Evolutionary conservation across 1,139 yeast species (phyloP).

Genomic region (Hansenula lynferdii): DNA sequence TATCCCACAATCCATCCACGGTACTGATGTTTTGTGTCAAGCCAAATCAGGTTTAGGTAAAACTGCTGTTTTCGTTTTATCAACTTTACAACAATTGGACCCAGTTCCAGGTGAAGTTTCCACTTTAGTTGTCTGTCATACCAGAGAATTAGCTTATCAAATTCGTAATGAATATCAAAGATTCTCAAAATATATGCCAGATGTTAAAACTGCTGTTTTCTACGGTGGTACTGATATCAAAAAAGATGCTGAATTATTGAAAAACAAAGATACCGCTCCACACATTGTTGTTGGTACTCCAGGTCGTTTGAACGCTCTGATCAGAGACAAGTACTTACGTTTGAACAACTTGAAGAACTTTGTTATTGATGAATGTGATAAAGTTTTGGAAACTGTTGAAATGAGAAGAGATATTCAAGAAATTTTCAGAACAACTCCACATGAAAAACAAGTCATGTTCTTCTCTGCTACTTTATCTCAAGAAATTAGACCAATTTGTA

Average conservation of each 20-base stretch:
- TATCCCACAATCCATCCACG: conserved; percentile 96
- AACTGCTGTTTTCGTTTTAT: conserved; percentile 95
- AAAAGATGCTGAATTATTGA: conserved; percentile 82
- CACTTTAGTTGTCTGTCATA: conserved; percentile 92
- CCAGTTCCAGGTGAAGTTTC: conserved; percentile 97
- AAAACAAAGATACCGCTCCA: conserved; percentile 92
- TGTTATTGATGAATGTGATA: conserved; percentile 98
- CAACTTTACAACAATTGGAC: conserved; percentile 95
- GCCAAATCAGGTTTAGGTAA: conserved; percentile 99
- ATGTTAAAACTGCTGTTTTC: conserved; percentile 93
- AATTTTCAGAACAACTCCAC: conserved; percentile 95
- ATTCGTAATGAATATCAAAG: conserved; percentile 96
- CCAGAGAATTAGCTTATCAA: conserved; percentile 98
- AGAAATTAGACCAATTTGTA: conserved; percentile 95
- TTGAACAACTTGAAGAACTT: conserved; percentile 89
- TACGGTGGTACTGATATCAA: conserved; percentile 93
- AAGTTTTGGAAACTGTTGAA: conserved; percentile 85
- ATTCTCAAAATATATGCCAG: conserved; percentile 98
- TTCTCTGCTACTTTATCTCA: conserved; percentile 93
- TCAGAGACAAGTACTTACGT: conserved; percentile 85
- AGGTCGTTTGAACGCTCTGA: conserved; percentile 93
- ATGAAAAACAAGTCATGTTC: conserved; percentile 99
- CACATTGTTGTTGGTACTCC: conserved; percentile 98
- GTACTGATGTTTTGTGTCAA: conserved; percentile 97
- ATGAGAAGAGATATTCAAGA: conserved; percentile 99